Base-by-base conservation (phyloP, 306 rosid genomes). In the Sechiopsis laciniata region DNA sequence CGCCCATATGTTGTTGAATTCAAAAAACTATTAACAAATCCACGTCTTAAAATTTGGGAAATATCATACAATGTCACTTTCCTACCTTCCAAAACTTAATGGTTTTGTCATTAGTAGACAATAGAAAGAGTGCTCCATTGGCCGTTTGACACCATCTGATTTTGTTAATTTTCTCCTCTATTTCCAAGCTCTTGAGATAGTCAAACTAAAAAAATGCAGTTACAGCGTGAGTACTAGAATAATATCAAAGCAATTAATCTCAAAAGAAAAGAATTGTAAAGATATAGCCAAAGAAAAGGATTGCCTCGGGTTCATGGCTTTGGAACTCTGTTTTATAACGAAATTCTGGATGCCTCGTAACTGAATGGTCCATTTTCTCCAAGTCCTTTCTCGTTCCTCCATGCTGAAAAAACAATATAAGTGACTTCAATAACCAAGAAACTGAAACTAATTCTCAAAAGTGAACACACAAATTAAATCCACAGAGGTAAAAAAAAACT, bases 131-230 rank as follows among this genome's bases (percentile, higher is more conserved):
- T 8, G 99, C 95, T 24, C 97, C 94, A 83, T 91, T 95, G 42
- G 97, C 95, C 26, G 84, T 89, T 85, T 95, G 99, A 83, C 99
- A 95, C 99, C 99, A 95, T 83, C 90, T 95, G 84, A 95, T 95
- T 84, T 95, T 95, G 91, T 95, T 95, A 83, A 95, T 95, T 84
- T 95, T 95, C 89, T 95, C 99, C 88, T 95, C 99, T 78, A 95
- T 95, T 84, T 95, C 99, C 91, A 95, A 95, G 62, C 99, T 95
- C 91, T 95, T 95, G 73, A 95, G 97, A 82, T 95, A 95, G 82
- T 95, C 99, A 50, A 95, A 95, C 99, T 95, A 94, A 78, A 83
- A 77, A 57, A 0, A 69, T 17, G 32, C 64, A 63, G 62, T n/a
- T n/a, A 73, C 52, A 66, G 46, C 40, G 70, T 74, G 55, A 76